Percentiles rank a stretch among this genome's conserved stretches.
phyloP scores from a whole-genome alignment of 2,329 filamentous ascomycete genomes.

The Leptographium flavum region DNA sequence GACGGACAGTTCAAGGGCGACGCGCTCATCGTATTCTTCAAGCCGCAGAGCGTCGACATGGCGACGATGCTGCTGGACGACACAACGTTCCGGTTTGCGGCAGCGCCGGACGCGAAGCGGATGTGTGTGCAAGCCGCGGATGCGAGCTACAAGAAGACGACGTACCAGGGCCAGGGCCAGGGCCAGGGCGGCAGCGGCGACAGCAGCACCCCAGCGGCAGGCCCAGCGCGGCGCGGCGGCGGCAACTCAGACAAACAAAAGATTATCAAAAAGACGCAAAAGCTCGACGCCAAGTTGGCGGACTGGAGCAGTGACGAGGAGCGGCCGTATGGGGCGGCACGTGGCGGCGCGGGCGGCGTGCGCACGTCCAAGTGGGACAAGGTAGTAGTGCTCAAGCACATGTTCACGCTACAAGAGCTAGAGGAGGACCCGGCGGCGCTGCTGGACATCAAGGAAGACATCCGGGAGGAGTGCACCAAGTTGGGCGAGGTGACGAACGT shows the following conservation, averaged over 20 bases:
- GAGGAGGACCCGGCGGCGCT: constrained; percentile 72
- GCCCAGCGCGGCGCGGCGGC: constrained; percentile 5
- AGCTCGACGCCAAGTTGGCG: constrained; percentile 77
- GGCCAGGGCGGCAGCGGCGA: not conserved
- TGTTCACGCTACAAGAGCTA: constrained; percentile 80
- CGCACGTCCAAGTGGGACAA: constrained; percentile 49
- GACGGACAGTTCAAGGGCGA: constrained; percentile 84
- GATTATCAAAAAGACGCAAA: constrained; percentile 82
- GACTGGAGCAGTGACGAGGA: constrained; percentile 92
- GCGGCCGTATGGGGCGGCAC: constrained; percentile 23
- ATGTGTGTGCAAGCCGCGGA: constrained; percentile 81
- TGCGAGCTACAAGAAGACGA: constrained; percentile 78
- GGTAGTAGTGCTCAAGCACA: constrained; percentile 75
- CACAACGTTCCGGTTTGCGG: constrained; percentile 56
- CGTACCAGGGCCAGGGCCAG: constrained; percentile 36
- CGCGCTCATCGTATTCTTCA: constrained; percentile 86
- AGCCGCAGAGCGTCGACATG: constrained; percentile 80
- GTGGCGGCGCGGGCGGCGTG: constrained; percentile 16
- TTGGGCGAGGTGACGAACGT: constrained; percentile 83
- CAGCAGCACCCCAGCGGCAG: constrained; percentile 2
- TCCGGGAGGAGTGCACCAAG: constrained; percentile 78
- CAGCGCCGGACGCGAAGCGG: constrained; percentile 29
- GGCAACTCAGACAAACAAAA: constrained; percentile 63
- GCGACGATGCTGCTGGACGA: constrained; percentile 72
- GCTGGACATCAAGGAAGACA: constrained; percentile 87